Base-by-base conservation (phyloP, 257 asterid genomes). In the Linaria vulgaris region DNA sequence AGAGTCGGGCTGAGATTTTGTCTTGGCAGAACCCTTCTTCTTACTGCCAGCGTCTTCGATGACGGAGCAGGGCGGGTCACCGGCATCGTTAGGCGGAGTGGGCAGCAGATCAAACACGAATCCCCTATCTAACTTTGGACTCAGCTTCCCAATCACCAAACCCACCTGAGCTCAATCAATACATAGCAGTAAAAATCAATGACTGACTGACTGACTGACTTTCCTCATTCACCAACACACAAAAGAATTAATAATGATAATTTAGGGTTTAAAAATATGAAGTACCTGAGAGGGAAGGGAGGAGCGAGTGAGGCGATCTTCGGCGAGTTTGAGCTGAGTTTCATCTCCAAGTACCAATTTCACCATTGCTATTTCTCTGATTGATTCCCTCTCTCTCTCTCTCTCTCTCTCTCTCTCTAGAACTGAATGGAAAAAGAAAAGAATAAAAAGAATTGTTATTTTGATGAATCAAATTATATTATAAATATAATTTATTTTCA, bases 91-190 rank as follows among this genome's bases (percentile, higher is more conserved):
- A 0, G 80, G 82, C 4, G 99, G 97, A 63, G 97, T 90, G 39
- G 99, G 97, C 67, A 94, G 78, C 76, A 94, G 76, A 79, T 87
- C 94, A 71, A 77, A 94, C 4, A 94, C 79, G 75, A 94, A 90
- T 23, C 94, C 97, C 70, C 86, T 71, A 24, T 90, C 99, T 74
- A 90, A 76, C 67, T 73, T 86, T 55, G 74, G 61, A 73, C 84
- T 87, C 78, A 90, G 70, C 69, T 85, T 87, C 68, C 99, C 96
- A 44, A 94, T 87, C 68, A 94, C 92, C 59, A 94, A 86, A 63
- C 97, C 99, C 38, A 94, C 82, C 96, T 91, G 78, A 31, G 30
- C 12, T n/a, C 66, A 47, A 58, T 66, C 27, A 13, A 56, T 46
- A 62, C 22, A 9, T 30, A 58, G 12, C 31, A 22, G 34, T 9